These are phyloP conservation scores for Xylaria curta DNA, from an alignment of 495 filamentous ascomycete species.

Conservation along the genomic window DNA sequence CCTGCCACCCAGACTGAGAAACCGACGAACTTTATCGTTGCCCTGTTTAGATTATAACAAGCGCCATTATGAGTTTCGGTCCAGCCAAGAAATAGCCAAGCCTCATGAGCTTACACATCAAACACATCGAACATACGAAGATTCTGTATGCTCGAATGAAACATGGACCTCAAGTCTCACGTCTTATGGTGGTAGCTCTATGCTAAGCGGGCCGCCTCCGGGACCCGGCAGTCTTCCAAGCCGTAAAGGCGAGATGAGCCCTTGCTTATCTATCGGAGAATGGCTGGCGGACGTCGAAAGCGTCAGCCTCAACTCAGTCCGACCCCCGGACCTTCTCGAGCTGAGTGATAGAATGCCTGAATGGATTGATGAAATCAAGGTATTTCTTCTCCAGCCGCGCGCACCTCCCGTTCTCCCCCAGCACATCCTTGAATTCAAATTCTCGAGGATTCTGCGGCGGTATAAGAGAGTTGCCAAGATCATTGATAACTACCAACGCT, in stretches of 20 bases:
- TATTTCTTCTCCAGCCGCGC: slow-evolving; percentile 3
- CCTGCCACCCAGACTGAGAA: not conserved
- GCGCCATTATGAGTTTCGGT: not conserved
- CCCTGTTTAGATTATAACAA: not conserved
- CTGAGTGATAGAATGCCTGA: not conserved
- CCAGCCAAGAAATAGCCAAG: not conserved
- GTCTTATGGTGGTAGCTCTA: not conserved
- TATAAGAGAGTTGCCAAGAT: slow-evolving; percentile 15
- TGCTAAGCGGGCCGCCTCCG: not conserved
- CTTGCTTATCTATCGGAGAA: not conserved
- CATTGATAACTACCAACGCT: slow-evolving; percentile 11
- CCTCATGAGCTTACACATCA: not conserved
- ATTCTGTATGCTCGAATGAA: not conserved
- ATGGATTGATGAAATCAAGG: not conserved
- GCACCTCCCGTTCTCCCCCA: not conserved
- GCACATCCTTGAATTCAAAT: not conserved
- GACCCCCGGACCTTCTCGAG: not conserved
- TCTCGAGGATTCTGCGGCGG: slow-evolving; percentile 1
- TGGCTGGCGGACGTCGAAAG: not conserved
- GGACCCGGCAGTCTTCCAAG: not conserved
- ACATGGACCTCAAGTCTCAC: not conserved
- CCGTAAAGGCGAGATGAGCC: not conserved
- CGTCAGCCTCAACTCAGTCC: slow-evolving; percentile 2
- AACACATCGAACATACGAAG: not conserved
- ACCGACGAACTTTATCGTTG: not conserved